phyloP scores from a whole-genome alignment of 768 basidiomycete species.

The Psilocybe sp. region DNA sequence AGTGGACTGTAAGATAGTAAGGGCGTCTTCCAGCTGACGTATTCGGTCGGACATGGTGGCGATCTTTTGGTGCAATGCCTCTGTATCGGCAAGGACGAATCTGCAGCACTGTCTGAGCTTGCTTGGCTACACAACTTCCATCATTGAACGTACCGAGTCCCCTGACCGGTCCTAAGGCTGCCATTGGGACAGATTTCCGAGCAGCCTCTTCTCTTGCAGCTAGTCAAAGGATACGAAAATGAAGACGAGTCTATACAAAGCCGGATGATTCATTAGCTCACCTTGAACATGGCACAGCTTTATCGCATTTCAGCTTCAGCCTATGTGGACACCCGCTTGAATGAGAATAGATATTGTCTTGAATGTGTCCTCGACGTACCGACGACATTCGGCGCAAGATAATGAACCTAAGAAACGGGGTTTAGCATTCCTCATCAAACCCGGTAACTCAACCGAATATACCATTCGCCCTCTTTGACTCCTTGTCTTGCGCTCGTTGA shows the following conservation, averaged over 20 bases:
- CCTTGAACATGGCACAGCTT: slow-evolving; percentile 61
- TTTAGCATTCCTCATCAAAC: background rate
- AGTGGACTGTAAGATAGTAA: slow-evolving; percentile 51
- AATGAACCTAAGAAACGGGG: slow-evolving; percentile 36
- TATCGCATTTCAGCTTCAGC: slow-evolving; percentile 74
- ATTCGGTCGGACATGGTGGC: slow-evolving; percentile 68
- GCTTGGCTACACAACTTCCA: background rate
- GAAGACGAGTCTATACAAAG: background rate
- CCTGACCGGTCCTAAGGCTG: slow-evolving; percentile 73
- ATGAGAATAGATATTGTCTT: slow-evolving; percentile 1
- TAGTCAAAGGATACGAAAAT: slow-evolving; percentile 12
- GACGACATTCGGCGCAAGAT: slow-evolving; percentile 63
- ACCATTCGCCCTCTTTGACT: slow-evolving; percentile 62
- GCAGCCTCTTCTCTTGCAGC: slow-evolving; percentile 72
- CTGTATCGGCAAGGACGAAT: slow-evolving; percentile 72
- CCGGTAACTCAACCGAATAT: slow-evolving; percentile 4
- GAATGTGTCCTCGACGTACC: slow-evolving; percentile 31
- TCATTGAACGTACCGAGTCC: slow-evolving; percentile 54
- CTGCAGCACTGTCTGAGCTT: slow-evolving; percentile 27
- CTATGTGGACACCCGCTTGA: slow-evolving; percentile 26
- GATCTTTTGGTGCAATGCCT: slow-evolving; percentile 67
- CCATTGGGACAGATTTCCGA: slow-evolving; percentile 79
- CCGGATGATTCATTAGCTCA: slow-evolving; percentile 10
- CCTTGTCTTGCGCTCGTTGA: slow-evolving; percentile 59
- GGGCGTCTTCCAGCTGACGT: slow-evolving; percentile 68